Conservation (phyloP, 129 eudicot species). For the Scalesia atractyloides region DNA sequence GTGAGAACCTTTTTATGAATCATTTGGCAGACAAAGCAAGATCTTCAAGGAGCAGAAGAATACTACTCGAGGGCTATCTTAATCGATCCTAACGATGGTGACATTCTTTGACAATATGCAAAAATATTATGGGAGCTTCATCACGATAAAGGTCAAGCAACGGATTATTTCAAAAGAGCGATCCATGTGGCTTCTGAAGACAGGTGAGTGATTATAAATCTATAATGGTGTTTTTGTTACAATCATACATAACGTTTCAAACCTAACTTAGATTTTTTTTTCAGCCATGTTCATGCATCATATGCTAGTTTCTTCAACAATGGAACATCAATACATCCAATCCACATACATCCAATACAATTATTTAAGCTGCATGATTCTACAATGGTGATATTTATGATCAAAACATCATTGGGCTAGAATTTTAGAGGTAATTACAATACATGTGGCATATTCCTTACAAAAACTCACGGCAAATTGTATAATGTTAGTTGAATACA, state of each 20-base stretch:
- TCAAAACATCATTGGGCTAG: not conserved
- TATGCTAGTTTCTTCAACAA: constrained; percentile 82
- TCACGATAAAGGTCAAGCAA: constrained; percentile 56
- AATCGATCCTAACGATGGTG: constrained; percentile 72
- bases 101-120: constrained; percentile 62
- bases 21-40: constrained; percentile 44
- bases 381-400: constrained; percentile 12
- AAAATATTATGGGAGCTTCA: constrained; percentile 70
- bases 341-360: constrained; percentile 52
- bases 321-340: too few relatives aligned
- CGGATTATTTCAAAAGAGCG: constrained; percentile 69
- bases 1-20: not conserved
- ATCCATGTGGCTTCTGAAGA: constrained; percentile 63
- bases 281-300: constrained; percentile 85
- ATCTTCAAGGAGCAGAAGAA: constrained; percentile 59
- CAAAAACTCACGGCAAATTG: not conserved
- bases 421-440: not conserved
- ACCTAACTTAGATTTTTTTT: constrained; percentile 7
- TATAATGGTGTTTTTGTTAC: not conserved
- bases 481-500: constrained; percentile 9
- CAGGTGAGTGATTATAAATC: constrained; percentile 39
- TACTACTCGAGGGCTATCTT: constrained; percentile 75
- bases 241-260: not conserved
- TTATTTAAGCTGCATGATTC: constrained; percentile 23
- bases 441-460: constrained; percentile 6